phyloP scores from a whole-genome alignment of 1,284 basidiomycete genomes.

The Sporisorium reilianum region DNA sequence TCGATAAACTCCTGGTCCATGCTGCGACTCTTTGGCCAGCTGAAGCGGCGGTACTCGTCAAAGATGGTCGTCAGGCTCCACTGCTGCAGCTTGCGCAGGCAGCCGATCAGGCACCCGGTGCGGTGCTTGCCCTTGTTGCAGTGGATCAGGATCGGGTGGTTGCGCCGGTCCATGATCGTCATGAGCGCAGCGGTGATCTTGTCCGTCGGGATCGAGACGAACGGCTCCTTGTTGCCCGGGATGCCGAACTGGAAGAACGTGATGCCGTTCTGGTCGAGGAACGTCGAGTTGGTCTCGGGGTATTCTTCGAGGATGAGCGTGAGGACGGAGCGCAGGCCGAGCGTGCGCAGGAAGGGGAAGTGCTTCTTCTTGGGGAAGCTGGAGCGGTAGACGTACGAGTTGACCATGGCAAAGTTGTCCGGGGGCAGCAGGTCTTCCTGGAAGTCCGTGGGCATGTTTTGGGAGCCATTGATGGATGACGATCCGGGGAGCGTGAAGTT shows the following conservation, averaged over 20 bases:
- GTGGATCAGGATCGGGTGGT: constrained; percentile 74
- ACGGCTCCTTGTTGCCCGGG: constrained; percentile 73
- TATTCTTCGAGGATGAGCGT: constrained; percentile 73
- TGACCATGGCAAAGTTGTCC: constrained; percentile 70
- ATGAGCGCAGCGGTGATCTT: constrained; percentile 73
- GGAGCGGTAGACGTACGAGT: constrained; percentile 72
- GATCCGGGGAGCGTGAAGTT: background rate
- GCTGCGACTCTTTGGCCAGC: constrained; percentile 72
- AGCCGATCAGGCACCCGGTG: constrained; percentile 74
- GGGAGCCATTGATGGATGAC: constrained; percentile 6
- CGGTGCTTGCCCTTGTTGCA: constrained; percentile 76
- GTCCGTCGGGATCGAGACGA: constrained; percentile 72
- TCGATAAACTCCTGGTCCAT: constrained; percentile 75
- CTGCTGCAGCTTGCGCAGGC: constrained; percentile 73
- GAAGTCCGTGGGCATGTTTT: constrained; percentile 8
- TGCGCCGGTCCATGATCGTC: constrained; percentile 73
- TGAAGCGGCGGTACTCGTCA: constrained; percentile 74
- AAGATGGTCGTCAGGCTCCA: constrained; percentile 74
- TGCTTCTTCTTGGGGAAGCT: constrained; percentile 73
- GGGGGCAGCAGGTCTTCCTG: constrained; percentile 62
- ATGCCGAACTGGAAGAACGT: constrained; percentile 73
- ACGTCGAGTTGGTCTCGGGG: constrained; percentile 73
- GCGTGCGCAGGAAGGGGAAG: constrained; percentile 73
- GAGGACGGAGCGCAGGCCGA: constrained; percentile 73
- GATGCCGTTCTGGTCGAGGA: constrained; percentile 70